Evolutionary conservation across 202 grass and related monocot genomes (phyloP).

Genomic region (Eragrostis tef): DNA sequence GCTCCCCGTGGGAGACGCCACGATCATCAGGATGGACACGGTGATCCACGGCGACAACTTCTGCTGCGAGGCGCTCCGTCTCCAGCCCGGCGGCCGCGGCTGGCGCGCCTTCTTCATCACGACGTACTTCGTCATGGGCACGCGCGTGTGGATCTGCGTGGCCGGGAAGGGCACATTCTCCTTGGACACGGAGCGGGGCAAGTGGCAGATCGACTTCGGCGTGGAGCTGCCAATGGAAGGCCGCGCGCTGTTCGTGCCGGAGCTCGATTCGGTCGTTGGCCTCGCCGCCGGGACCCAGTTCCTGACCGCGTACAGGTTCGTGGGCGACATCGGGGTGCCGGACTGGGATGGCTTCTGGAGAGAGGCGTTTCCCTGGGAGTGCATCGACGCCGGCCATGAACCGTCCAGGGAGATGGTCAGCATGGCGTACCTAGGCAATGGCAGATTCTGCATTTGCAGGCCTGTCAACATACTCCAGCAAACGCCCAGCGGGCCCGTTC

Average conservation of each 20-base stretch:
- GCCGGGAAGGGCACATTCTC: no score
- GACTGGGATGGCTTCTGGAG: not conserved
- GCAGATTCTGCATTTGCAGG: not conserved
- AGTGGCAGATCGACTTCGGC: not conserved
- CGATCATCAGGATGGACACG: slow-evolving; percentile 8
- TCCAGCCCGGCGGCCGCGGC: not conserved
- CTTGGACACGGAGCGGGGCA: not conserved
- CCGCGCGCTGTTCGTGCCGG: not conserved
- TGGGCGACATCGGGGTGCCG: not conserved
- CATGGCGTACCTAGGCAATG: not conserved
- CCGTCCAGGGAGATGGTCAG: not conserved
- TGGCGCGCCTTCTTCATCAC: not conserved
- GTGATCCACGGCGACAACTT: not conserved
- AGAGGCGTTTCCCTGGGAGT: not conserved
- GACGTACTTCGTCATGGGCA: not conserved
- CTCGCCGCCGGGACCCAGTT: not conserved
- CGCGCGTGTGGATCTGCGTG: no score
- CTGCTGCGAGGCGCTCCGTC: not conserved
- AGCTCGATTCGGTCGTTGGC: not conserved
- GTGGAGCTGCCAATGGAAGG: no score
- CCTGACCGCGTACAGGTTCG: not conserved
- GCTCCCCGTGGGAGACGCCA: not conserved
- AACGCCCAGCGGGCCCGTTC: no score
- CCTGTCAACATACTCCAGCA: no score
- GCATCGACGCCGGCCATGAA: not conserved